Evolutionary conservation across 2,329 filamentous ascomycete species (phyloP).

Genomic region (Colletotrichum zoysiae): DNA sequence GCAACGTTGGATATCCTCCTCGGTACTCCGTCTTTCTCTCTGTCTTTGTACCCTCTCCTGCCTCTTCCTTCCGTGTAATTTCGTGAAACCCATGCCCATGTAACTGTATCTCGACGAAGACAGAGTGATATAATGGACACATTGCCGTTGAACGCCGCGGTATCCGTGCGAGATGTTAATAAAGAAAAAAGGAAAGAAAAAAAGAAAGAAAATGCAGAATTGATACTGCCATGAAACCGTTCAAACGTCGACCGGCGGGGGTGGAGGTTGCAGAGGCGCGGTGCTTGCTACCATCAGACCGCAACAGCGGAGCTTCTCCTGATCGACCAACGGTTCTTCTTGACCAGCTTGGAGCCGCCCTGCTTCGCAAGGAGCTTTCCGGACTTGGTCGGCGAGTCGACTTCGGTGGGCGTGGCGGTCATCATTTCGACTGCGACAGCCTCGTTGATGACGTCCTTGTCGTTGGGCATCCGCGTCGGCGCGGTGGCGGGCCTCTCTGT

Average conservation of each 20-base stretch:
- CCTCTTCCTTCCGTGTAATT: not conserved
- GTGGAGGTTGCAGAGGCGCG: too few relatives aligned
- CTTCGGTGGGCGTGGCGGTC: constrained; percentile 19
- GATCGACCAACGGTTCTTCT: constrained; percentile 51
- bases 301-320: constrained; percentile 47
- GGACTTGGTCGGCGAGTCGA: constrained; percentile 34
- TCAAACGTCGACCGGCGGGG: not conserved
- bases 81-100: not conserved
- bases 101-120: not conserved
- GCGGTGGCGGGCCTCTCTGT: constrained; percentile 40
- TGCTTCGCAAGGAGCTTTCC: constrained; percentile 51
- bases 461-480: constrained; percentile 40
- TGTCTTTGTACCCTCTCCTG: not conserved
- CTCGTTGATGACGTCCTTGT: constrained; percentile 40
- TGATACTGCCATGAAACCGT: not conserved
- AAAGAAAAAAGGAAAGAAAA: not conserved
- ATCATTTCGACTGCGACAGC: constrained; percentile 40
- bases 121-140: not conserved
- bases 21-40: not conserved
- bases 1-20: not conserved
- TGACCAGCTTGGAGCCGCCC: constrained; percentile 45
- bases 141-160: constrained; percentile 23
- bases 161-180: not conserved
- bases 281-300: constrained; percentile 41
- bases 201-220: not conserved